Percentiles rank a stretch among this genome's conserved stretches.
These are phyloP conservation scores for Fusarium oligoseptatum DNA, from an alignment of 2,329 filamentous ascomycete species.

Conservation along the genomic window DNA sequence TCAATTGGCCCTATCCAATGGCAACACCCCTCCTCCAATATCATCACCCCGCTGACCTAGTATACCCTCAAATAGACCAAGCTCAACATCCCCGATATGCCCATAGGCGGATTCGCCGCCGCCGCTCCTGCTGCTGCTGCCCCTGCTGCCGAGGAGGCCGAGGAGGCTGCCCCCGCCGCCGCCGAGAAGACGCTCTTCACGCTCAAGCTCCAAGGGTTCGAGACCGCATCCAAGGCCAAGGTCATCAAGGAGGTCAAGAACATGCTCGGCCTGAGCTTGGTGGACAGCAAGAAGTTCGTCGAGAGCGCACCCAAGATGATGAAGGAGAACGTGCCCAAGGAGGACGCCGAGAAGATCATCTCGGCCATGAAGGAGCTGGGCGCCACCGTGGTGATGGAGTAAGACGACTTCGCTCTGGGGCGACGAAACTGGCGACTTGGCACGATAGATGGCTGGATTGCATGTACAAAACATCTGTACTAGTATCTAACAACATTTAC, in stretches of 20 bases:
- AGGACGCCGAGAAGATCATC: conserved; percentile 99
- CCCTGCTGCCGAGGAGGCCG: conserved; percentile 81
- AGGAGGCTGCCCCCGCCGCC: conserved; percentile 87
- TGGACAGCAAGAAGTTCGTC: conserved; percentile 99
- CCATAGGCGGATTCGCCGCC: conserved; percentile 89
- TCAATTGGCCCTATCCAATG: conserved; percentile 25
- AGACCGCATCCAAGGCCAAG: conserved; percentile 93
- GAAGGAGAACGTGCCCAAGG: conserved; percentile 99
- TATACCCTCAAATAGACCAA: conserved; percentile 71
- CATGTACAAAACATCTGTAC: conserved; percentile 58
- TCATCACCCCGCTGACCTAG: conserved; percentile 29
- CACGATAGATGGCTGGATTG: conserved; percentile 52
- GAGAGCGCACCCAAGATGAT: conserved; percentile 97
- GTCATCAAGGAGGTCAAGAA: conserved; percentile 99
- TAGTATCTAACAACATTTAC: conserved; percentile 52
- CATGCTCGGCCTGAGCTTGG: conserved; percentile 92
- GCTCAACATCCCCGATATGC: conserved; percentile 98
- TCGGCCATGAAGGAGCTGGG: conserved; percentile 94
- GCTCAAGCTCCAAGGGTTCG: conserved; percentile 92
- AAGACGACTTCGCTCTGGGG: conserved; percentile 52
- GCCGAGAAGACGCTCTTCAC: conserved; percentile 99
- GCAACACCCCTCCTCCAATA: not conserved
- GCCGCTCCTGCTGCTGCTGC: conserved; percentile 70
- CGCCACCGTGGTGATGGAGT: conserved; percentile 92
- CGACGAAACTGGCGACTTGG: conserved; percentile 43